These are phyloP conservation scores for Stipa capillata DNA, from an alignment of 176 grass and related monocot genomes.

Conservation along the genomic window DNA sequence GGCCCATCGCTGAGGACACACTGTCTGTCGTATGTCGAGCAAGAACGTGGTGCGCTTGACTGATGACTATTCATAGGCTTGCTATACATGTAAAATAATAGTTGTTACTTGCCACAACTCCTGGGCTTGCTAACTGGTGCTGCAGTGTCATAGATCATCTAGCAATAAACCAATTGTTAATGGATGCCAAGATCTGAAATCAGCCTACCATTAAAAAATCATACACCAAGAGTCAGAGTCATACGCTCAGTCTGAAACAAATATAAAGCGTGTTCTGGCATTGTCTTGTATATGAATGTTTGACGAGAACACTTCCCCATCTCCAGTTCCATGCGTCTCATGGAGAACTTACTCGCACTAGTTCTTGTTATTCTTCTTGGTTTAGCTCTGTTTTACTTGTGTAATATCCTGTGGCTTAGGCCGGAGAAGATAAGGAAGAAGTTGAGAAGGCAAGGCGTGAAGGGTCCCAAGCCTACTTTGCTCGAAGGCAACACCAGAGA, in stretches of 20 bases:
- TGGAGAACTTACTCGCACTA: conserved; percentile 4
- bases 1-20: neutral
- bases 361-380: conserved; percentile 15
- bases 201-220: neutral
- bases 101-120: neutral
- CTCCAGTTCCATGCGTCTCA: conserved; percentile 3
- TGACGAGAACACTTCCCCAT: neutral
- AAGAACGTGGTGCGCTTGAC: neutral
- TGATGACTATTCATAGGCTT: neutral
- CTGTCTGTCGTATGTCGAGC: neutral
- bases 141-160: neutral
- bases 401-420: conserved; percentile 26
- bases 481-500: conserved; percentile 59
- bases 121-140: neutral
- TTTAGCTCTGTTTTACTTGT: conserved; percentile 37
- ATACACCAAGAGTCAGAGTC: neutral
- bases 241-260: conserved; percentile 5
- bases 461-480: conserved; percentile 50
- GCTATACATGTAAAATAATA: neutral
- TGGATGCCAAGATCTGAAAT: neutral
- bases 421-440: conserved; percentile 41
- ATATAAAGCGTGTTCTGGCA: conserved; percentile 1
- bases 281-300: neutral
- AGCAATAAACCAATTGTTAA: neutral
- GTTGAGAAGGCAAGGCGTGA: conserved; percentile 60